A percentile compares a stretch with the other conserved stretches of the same genome.
Conservation (phyloP, 2,329 filamentous ascomycete species). For the Penicillium fuscoglaucum region DNA sequence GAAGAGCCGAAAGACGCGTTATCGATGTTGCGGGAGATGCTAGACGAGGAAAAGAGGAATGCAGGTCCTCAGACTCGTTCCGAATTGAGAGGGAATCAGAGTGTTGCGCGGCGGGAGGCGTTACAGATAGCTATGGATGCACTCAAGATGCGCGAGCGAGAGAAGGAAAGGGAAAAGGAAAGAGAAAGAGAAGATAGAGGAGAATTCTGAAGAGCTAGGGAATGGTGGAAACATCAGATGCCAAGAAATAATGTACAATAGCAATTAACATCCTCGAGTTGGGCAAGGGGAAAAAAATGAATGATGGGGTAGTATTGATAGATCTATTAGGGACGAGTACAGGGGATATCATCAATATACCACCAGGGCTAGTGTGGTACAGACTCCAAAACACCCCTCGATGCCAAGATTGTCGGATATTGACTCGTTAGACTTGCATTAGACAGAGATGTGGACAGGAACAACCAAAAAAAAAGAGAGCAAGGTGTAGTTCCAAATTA, state of each 20-base stretch:
- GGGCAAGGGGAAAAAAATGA: neutral
- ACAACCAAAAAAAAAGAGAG: neutral
- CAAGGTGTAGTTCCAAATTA: constrained; percentile 23
- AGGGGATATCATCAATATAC: neutral
- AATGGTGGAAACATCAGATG: neutral
- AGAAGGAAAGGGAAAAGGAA: neutral
- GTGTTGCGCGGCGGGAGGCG: neutral
- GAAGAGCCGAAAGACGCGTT: neutral
- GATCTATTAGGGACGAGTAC: neutral
- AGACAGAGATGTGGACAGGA: neutral
- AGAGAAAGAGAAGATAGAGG: neutral
- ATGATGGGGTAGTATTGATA: neutral
- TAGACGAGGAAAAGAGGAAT: neutral
- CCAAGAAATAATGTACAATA: neutral
- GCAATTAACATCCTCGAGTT: neutral
- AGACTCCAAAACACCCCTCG: neutral
- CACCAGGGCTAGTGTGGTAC: neutral
- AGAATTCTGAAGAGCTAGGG: neutral
- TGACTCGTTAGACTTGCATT: neutral
- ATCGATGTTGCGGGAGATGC: neutral
- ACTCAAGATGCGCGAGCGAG: neutral
- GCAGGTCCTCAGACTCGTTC: neutral
- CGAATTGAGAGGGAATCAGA: neutral
- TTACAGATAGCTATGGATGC: neutral
- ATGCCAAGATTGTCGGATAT: neutral